These are phyloP conservation scores for Pseudotsuga menziesii DNA, from an alignment of 75 land plant species.

Conservation along the genomic window DNA sequence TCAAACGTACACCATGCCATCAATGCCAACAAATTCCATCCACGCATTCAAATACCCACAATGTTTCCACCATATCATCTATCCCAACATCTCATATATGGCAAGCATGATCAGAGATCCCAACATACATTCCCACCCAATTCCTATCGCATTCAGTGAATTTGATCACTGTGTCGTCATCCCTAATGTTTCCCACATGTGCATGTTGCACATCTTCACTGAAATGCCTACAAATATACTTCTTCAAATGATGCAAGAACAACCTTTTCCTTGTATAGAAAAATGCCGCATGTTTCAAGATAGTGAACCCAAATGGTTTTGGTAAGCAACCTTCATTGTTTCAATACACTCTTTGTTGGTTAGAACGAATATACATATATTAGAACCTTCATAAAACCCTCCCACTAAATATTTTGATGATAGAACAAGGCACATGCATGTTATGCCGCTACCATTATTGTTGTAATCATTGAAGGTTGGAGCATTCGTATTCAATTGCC, in stretches of 20 bases:
- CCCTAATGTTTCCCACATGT: conserved; percentile 28
- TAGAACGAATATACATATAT: conserved; percentile 50
- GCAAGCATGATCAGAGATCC: no score
- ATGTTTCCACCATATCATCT: no score
- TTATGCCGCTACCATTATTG: neutral
- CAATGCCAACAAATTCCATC: no score
- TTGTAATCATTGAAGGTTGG: conserved; percentile 1
- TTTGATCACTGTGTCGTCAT: conserved; percentile 55
- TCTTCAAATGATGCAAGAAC: conserved; percentile 58
- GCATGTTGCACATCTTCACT: conserved; percentile 19
- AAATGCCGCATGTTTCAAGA: conserved; percentile 48
- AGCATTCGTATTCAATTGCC: conserved; percentile 26
- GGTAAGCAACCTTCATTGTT: conserved; percentile 10
- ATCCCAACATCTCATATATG: no score
- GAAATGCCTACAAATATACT: conserved; percentile 31
- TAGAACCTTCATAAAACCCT: conserved; percentile 55
- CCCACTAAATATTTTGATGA: conserved; percentile 41
- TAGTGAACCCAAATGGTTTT: conserved; percentile 46
- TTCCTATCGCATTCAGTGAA: no score
- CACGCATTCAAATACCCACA: no score
- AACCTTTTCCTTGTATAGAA: conserved; percentile 19
- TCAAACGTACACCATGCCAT: no score
- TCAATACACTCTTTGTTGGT: conserved; percentile 20
- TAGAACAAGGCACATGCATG: conserved; percentile 41
- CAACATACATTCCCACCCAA: no score